Percentiles rank a stretch among this genome's conserved stretches.
These are phyloP conservation scores for Boechera divaricarpa DNA, from an alignment of 345 rosid species.

Conservation along the genomic window DNA sequence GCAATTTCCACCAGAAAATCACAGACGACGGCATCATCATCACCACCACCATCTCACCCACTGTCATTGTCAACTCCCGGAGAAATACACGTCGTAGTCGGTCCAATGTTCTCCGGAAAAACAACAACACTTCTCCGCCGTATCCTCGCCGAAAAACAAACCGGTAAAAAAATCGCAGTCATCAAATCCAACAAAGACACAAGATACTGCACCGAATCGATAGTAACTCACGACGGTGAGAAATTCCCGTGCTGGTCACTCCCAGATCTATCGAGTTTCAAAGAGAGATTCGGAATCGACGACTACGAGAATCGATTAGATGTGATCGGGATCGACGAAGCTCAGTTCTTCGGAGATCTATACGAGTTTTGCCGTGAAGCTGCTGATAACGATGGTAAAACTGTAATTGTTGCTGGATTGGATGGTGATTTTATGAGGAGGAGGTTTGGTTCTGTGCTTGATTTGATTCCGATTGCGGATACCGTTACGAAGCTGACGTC, in stretches of 20 bases:
- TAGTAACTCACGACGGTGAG: slow-evolving; percentile 85
- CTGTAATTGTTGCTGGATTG: slow-evolving; percentile 83
- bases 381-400: slow-evolving; percentile 84
- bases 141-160: slow-evolving; percentile 58
- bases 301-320: slow-evolving; percentile 76
- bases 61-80: slow-evolving; percentile 47
- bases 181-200: slow-evolving; percentile 82
- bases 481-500: slow-evolving; percentile 81
- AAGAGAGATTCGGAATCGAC: slow-evolving; percentile 56
- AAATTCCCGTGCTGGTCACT: slow-evolving; percentile 78
- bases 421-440: slow-evolving; percentile 93
- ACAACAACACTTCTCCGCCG: slow-evolving; percentile 84
- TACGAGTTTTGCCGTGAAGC: slow-evolving; percentile 88
- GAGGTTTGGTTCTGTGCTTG: slow-evolving; percentile 85
- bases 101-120: slow-evolving; percentile 92
- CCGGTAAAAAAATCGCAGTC: slow-evolving; percentile 73
- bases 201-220: slow-evolving; percentile 71
- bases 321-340: slow-evolving; percentile 96
- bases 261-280: slow-evolving; percentile 62
- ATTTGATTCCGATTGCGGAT: slow-evolving; percentile 81
- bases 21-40: slow-evolving; percentile 11
- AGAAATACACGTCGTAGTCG: slow-evolving; percentile 81
- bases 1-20: slow-evolving; percentile 30
- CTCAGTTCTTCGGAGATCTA: slow-evolving; percentile 84
- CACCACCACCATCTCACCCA: slow-evolving; percentile 38